Base-by-base conservation (phyloP, 2,329 filamentous ascomycete species). In the Niveomyces coronatus region DNA sequence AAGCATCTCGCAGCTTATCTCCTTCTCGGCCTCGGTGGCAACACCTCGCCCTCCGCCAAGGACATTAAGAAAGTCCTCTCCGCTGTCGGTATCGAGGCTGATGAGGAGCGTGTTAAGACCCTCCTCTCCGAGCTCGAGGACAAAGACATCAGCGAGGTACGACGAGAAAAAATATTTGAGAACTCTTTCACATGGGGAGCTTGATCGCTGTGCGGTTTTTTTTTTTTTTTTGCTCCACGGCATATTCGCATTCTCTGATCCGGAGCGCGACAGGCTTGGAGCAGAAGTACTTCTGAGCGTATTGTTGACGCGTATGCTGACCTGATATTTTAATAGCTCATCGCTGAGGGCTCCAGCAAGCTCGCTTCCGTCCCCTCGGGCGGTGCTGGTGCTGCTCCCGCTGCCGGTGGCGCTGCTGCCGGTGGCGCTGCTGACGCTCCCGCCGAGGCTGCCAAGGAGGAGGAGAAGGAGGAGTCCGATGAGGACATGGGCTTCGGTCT, bases 1-100 rank as follows among this genome's bases (percentile, higher is more conserved):
- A 96, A 98, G 88, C 82, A 96, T 74, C 83, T 98, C 74, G 91
- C 91, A 65, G 89, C 91, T 65, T 96, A 94, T 80, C 87, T 98
- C 63, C 89, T 98, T 64, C 85, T 96, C 68, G 71, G 73, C 72
- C 83, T 96, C 56, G 89, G 77, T 65, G 91, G 91, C 71, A 96
- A 95, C 79, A 66, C 76, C 72, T 79, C 79, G 49, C 91, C 91
- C 56, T 87, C 84, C 50, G 85, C 84, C 57, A 66, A 67, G 52
- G 88, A 96, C 64, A 71, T 98, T 77, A 91, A 85, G 75, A 63
- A 61, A 48, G 87, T 98, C 58, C 85, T 98, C 64, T 78, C 79
- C 60, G 85, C 89, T 54, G 91, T 96, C 61, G 91, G 91, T 58
- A 87, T 95, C 53, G 91, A 98, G 72, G 83, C 85, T 53, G 91